phyloP scores from a whole-genome alignment of 257 asterid species.

The Solanum etuberosum region DNA sequence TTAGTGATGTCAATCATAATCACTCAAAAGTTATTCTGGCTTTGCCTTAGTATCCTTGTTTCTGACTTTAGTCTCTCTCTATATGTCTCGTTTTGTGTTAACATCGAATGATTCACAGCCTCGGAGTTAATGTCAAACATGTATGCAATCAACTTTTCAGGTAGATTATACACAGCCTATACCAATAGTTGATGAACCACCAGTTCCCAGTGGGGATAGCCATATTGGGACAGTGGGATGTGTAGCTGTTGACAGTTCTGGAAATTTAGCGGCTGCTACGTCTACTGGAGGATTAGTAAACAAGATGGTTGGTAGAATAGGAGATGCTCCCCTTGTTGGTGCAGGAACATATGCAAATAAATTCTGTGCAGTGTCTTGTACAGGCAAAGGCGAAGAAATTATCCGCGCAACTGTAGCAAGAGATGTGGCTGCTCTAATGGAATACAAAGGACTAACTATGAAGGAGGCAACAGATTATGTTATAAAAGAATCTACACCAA shows the following conservation, averaged over 20 bases:
- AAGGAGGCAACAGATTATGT: conserved; percentile 58
- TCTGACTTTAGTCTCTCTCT: not conserved
- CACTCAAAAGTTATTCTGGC: not conserved
- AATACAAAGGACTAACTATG: conserved; percentile 76
- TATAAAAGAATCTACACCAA: conserved; percentile 44
- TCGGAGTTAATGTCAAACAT: not conserved
- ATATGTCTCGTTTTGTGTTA: not conserved
- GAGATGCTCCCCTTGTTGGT: conserved; percentile 84
- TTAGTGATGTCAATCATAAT: not conserved
- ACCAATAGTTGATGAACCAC: conserved; percentile 14
- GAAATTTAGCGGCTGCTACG: conserved; percentile 80
- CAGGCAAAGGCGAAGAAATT: conserved; percentile 79
- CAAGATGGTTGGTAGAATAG: conserved; percentile 87
- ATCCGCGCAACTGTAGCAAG: conserved; percentile 81
- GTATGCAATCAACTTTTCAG: conserved; percentile 11
- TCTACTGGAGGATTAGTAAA: conserved; percentile 92
- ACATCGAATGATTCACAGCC: not conserved
- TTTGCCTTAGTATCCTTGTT: not conserved
- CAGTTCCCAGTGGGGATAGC: conserved; percentile 46
- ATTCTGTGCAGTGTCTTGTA: conserved; percentile 79
- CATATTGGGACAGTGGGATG: conserved; percentile 87
- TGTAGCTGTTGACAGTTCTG: conserved; percentile 68
- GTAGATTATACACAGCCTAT: conserved; percentile 64
- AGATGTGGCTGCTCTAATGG: conserved; percentile 93
- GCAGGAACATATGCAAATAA: conserved; percentile 82